Evolutionary conservation across 129 eudicot species (phyloP).

Genomic region (Escallonia herrerae): DNA sequence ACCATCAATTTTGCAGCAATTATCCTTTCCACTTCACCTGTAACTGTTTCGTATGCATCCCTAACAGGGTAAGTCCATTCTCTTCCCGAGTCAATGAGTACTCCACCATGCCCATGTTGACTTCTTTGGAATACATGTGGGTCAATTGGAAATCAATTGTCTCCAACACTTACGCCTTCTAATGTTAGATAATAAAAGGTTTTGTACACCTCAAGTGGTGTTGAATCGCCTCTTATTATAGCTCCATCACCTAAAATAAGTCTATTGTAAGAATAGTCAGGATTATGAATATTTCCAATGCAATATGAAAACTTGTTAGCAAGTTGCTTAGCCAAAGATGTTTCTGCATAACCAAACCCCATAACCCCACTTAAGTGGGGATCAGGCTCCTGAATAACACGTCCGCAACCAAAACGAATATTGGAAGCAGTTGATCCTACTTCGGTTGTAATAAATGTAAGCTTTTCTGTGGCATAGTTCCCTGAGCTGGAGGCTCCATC

Average conservation of each 20-base stretch:
- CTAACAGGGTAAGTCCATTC: neutral
- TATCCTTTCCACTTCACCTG: neutral
- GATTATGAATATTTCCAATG: slow-evolving; percentile 14
- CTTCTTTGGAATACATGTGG: neutral
- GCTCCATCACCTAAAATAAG: slow-evolving; percentile 10
- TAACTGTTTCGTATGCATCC: neutral
- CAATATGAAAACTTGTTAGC: slow-evolving; percentile 15
- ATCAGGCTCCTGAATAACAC: neutral
- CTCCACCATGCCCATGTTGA: neutral
- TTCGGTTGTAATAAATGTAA: neutral
- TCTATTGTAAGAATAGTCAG: slow-evolving; percentile 7
- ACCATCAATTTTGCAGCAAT: neutral
- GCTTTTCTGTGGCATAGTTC: neutral
- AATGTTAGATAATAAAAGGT: neutral
- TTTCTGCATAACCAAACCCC: too few relatives aligned
- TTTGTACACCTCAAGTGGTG: neutral
- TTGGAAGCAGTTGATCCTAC: neutral
- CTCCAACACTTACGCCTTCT: neutral
- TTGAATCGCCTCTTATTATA: too few relatives aligned
- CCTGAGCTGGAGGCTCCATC: neutral
- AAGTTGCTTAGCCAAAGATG: neutral
- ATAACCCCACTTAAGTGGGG: too few relatives aligned
- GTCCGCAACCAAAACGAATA: neutral
- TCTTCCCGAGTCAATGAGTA: neutral
- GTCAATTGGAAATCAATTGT: neutral